Evolutionary conservation across 202 grass and related monocot genomes (phyloP).

Genomic region (Digitaria exilis): DNA sequence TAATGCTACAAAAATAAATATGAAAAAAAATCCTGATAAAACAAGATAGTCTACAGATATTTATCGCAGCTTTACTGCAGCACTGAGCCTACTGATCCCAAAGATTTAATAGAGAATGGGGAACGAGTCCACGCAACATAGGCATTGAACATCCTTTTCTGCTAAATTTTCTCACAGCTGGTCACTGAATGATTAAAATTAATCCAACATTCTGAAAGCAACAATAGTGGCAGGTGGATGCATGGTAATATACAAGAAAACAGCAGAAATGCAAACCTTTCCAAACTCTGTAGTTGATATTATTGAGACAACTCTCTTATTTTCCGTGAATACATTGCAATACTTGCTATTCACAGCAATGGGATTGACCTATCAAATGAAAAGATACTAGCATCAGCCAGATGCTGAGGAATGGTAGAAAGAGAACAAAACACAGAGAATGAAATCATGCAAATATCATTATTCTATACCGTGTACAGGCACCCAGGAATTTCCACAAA

Average conservation of each 20-base stretch:
- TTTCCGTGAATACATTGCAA: conserved; percentile 98
- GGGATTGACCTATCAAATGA: conserved; percentile 85
- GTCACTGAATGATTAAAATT: not conserved
- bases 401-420: conserved; percentile 26
- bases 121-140: conserved; percentile 9
- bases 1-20: not conserved
- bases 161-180: not conserved
- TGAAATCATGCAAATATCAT: conserved; percentile 44
- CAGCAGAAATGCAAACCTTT: conserved; percentile 61
- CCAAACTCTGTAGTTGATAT: conserved; percentile 89
- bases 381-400: conserved; percentile 18
- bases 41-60: not conserved
- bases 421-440: conserved; percentile 16
- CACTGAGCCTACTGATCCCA: not conserved
- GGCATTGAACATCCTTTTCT: not conserved
- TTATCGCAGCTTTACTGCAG: not conserved
- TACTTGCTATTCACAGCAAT: conserved; percentile 98
- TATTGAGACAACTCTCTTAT: conserved; percentile 83
- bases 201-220: not conserved
- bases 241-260: not conserved
- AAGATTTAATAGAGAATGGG: not conserved
- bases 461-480: conserved; percentile 79
- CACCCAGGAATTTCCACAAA: conserved; percentile 90
- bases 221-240: not conserved
- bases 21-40: not conserved